Percentiles rank a stretch among this genome's conserved stretches.
Evolutionary conservation across 352 stramenopile species (phyloP).

Genomic region (Phytophthora melonis): DNA sequence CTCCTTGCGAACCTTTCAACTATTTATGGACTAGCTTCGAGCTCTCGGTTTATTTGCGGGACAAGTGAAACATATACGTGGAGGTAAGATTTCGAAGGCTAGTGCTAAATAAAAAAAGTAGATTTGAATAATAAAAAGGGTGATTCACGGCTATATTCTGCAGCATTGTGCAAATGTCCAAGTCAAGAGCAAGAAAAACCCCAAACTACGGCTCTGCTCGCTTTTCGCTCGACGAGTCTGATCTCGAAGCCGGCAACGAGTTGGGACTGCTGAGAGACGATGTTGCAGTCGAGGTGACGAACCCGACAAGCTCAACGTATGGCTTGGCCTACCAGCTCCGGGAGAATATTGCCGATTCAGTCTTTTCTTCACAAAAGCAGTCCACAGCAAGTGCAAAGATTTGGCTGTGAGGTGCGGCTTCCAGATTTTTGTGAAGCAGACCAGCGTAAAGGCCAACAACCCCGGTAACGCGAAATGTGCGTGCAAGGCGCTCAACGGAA

Average conservation of each 20-base stretch:
- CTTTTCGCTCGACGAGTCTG: background rate
- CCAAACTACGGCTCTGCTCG: too few species aligned
- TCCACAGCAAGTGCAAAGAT: background rate
- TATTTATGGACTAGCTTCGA: too few species aligned
- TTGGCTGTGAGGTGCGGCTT: slow-evolving; percentile 9
- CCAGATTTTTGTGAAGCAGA: slow-evolving; percentile 14
- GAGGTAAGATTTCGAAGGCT: too few species aligned
- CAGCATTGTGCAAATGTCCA: too few species aligned
- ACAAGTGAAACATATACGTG: too few species aligned
- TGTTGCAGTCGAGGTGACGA: too few species aligned
- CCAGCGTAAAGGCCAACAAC: slow-evolving; percentile 8
- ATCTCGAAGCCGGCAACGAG: background rate
- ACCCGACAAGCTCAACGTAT: background rate
- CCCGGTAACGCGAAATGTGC: slow-evolving; percentile 16
- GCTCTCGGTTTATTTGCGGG: too few species aligned
- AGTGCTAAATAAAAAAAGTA: too few species aligned
- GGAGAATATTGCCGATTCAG: background rate
- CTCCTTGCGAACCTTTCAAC: too few species aligned
- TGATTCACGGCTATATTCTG: too few species aligned
- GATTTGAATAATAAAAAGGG: too few species aligned
- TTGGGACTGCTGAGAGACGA: background rate
- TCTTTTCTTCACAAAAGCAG: background rate
- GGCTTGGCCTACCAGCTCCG: background rate
- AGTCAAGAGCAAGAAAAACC: too few species aligned
- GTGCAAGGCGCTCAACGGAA: slow-evolving; percentile 18